Percentiles rank a stretch among this genome's conserved stretches.
These are phyloP conservation scores for Pleurotus tuoliensis DNA, from an alignment of 768 basidiomycete genomes.

Conservation along the genomic window DNA sequence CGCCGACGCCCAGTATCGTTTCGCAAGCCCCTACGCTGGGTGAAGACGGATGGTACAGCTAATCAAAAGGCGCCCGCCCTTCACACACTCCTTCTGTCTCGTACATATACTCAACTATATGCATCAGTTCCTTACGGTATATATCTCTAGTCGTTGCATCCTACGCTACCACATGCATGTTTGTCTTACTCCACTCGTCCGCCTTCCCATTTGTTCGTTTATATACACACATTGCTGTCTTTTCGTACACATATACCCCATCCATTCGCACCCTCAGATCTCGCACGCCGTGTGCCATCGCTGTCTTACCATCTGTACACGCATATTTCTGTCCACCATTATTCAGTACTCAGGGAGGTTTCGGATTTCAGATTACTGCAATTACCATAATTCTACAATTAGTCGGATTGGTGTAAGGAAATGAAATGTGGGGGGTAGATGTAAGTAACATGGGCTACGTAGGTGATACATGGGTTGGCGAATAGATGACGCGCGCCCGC, in stretches of 20 bases:
- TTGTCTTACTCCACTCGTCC: background rate
- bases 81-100: slow-evolving; percentile 2
- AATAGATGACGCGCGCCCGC: background rate
- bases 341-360: background rate
- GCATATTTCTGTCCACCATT: slow-evolving; percentile 4
- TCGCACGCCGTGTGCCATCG: background rate
- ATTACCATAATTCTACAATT: slow-evolving; percentile 7
- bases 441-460: too few relatives aligned
- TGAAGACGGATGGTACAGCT: slow-evolving; percentile 70
- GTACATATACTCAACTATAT: background rate
- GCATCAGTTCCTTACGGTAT: background rate
- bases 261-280: background rate
- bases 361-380: slow-evolving; percentile 2
- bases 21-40: slow-evolving; percentile 67
- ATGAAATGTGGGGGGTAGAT: background rate
- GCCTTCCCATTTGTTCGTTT: background rate
- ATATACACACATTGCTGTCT: background rate
- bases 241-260: background rate
- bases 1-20: slow-evolving; percentile 76
- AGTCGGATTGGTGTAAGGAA: background rate
- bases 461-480: background rate
- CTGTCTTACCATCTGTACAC: slow-evolving; percentile 8
- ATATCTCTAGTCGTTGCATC: slow-evolving; percentile 4
- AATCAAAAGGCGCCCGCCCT: slow-evolving; percentile 4
- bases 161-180: background rate